A percentile compares a stretch with the other conserved stretches of the same genome.
Conservation (phyloP, 2,329 filamentous ascomycete species). For the Sphaerulina vaccinii region DNA sequence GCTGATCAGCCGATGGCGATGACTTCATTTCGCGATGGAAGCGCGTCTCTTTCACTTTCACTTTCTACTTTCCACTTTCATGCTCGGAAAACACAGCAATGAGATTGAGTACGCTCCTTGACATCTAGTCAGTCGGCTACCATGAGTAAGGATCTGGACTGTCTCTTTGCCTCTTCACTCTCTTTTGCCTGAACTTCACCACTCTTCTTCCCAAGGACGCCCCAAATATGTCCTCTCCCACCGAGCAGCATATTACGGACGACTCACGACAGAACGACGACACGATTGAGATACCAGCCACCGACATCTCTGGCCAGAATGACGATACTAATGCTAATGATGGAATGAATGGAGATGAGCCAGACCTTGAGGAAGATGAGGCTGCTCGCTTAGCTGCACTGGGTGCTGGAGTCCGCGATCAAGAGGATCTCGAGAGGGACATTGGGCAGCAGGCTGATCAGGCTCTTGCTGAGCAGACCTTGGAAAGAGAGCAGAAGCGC, state of each 20-base stretch:
- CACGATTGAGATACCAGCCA: neutral
- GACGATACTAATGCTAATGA: neutral
- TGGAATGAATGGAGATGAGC: constrained; percentile 1
- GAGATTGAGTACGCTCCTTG: too few relatives aligned
- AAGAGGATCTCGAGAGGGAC: constrained; percentile 86
- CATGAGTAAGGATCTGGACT: constrained; percentile 10
- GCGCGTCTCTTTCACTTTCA: constrained; percentile 7
- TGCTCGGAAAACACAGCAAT: too few relatives aligned
- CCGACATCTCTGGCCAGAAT: neutral
- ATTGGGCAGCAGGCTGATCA: constrained; percentile 67
- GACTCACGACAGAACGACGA: neutral
- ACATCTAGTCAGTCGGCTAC: neutral
- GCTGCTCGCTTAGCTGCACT: constrained; percentile 41
- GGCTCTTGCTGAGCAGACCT: constrained; percentile 60
- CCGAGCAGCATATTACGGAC: neutral
- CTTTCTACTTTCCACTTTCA: too few relatives aligned
- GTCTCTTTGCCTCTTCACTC: neutral
- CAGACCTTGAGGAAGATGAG: constrained; percentile 32
- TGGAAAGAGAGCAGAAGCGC: constrained; percentile 63
- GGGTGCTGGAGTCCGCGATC: constrained; percentile 63
- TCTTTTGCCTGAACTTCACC: neutral
- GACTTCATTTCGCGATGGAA: constrained; percentile 3
- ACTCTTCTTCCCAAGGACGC: too few relatives aligned
- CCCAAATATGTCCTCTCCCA: neutral
- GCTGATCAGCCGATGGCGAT: constrained; percentile 4